Evolutionary conservation across 768 basidiomycete species (phyloP).

Genomic region (Trametes sanguinea): DNA sequence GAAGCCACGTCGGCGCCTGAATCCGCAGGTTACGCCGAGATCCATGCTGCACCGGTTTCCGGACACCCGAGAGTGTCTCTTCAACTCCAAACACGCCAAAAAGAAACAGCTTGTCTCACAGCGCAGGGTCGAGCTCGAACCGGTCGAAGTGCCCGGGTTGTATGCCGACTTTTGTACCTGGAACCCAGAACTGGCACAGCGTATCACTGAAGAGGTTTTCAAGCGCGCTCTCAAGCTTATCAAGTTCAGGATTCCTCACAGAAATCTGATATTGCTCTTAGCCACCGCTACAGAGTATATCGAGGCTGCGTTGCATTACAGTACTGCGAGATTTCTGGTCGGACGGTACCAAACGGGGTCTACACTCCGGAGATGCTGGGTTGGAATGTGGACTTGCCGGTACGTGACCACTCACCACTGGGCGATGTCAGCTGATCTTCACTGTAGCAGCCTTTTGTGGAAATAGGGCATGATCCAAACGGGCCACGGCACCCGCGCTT

Average conservation of each 20-base stretch:
- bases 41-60: neutral
- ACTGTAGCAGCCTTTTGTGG: neutral
- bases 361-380: neutral
- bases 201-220: neutral
- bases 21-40: no score
- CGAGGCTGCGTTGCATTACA: neutral
- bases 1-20: no score
- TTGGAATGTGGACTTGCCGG: neutral
- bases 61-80: neutral
- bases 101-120: neutral
- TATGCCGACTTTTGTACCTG: neutral
- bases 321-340: neutral
- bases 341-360: neutral
- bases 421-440: neutral
- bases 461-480: neutral
- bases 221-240: neutral
- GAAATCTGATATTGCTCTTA: neutral
- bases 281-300: neutral
- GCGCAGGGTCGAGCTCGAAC: neutral
- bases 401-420: neutral
- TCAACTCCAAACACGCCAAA: neutral
- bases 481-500: neutral
- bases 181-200: neutral
- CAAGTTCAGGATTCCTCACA: neutral
- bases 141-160: neutral